Conservation (phyloP, 352 stramenopile genomes). For the Aphanomyces astaci region DNA sequence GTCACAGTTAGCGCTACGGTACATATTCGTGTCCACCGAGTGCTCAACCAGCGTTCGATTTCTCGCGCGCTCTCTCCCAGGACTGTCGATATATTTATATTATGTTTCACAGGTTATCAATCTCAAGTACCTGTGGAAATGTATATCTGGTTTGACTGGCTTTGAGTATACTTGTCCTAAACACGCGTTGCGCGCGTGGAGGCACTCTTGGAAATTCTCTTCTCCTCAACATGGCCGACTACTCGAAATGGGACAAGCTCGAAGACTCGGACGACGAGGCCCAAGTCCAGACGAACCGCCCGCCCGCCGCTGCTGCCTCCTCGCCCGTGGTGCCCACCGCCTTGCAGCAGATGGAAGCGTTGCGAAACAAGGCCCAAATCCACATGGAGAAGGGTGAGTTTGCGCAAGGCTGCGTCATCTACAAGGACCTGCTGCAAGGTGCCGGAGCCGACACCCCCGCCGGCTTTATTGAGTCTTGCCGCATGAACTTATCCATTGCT, state of each 20-base stretch:
- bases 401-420: neutral
- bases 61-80: no score
- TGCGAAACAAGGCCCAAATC: constrained; percentile 2
- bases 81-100: no score
- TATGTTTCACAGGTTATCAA: neutral
- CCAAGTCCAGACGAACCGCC: neutral
- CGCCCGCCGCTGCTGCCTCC: neutral
- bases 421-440: constrained; percentile 10
- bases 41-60: no score
- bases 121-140: neutral
- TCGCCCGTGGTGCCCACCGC: neutral
- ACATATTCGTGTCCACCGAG: no score
- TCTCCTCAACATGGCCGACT: constrained; percentile 20
- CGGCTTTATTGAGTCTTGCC: constrained; percentile 17
- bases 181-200: neutral
- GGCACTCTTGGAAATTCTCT: constrained; percentile 2
- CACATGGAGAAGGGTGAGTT: constrained; percentile 16
- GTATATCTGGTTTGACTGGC: neutral
- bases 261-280: constrained; percentile 22
- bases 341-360: constrained; percentile 4
- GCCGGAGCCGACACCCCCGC: constrained; percentile 1
- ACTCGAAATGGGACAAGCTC: constrained; percentile 24
- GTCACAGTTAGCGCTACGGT: no score
- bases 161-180: neutral
- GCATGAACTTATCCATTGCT: constrained; percentile 19